These are phyloP conservation scores for Penicillium nucicola DNA, from an alignment of 495 filamentous ascomycete genomes.

Conservation along the genomic window DNA sequence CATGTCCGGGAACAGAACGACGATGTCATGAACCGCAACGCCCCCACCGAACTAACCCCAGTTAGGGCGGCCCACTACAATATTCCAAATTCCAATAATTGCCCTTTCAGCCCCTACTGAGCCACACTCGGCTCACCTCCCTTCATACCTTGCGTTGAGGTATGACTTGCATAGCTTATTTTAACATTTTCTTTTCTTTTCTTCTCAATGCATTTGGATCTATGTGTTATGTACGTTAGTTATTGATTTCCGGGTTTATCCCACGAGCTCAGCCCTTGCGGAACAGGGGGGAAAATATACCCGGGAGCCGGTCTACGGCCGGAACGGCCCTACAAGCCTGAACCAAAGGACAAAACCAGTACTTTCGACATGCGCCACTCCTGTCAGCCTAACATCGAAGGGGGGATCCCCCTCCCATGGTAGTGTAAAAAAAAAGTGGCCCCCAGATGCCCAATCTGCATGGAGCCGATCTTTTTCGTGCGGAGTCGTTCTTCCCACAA, in stretches of 20 bases:
- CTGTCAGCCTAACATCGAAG: conserved; percentile 10
- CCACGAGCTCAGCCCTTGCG: conserved; percentile 1
- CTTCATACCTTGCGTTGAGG: not conserved
- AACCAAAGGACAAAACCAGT: too few species aligned
- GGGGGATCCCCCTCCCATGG: not conserved
- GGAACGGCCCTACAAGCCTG: not conserved
- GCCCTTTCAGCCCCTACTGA: not conserved
- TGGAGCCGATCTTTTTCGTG: not conserved
- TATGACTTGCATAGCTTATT: too few species aligned
- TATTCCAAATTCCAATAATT: conserved; percentile 2
- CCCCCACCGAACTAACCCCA: conserved; percentile 19
- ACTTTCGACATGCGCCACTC: not conserved
- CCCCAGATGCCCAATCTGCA: conserved; percentile 3
- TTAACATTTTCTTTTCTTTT: not conserved
- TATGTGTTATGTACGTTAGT: too few species aligned
- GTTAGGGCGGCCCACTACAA: conserved; percentile 9
- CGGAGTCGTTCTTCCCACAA: not conserved
- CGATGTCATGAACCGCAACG: conserved; percentile 12
- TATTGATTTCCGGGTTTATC: too few species aligned
- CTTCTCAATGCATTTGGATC: not conserved
- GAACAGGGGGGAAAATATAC: not conserved
- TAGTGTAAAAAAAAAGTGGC: not conserved
- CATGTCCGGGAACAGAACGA: not conserved
- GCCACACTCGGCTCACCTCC: not conserved
- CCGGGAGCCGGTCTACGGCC: too few species aligned